A percentile compares a stretch with the other conserved stretches of the same genome.
Conservation (phyloP, 2,329 filamentous ascomycete species). For the Venturia pyrina region DNA sequence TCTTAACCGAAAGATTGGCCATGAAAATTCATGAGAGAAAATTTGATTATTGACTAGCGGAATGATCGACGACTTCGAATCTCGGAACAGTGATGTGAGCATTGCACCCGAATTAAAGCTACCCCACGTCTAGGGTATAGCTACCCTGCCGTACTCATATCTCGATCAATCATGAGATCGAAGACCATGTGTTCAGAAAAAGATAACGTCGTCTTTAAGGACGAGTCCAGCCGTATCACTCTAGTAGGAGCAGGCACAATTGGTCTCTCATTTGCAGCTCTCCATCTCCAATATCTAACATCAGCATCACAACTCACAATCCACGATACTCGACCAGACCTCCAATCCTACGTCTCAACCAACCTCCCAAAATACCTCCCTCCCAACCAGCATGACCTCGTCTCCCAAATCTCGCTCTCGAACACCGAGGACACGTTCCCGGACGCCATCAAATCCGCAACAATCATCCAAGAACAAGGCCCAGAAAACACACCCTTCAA, state of each 20-base stretch:
- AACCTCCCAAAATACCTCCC: slow-evolving; percentile 35
- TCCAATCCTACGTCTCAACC: slow-evolving; percentile 32
- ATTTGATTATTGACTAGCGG: not conserved
- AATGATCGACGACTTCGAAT: not conserved
- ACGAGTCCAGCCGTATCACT: slow-evolving; percentile 22
- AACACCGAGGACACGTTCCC: slow-evolving; percentile 23
- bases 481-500: slow-evolving; percentile 46
- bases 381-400: slow-evolving; percentile 13
- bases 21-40: not conserved
- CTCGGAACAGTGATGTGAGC: not conserved
- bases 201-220: not conserved
- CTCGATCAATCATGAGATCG: not conserved
- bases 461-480: slow-evolving; percentile 50
- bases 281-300: slow-evolving; percentile 38
- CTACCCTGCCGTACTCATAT: not conserved
- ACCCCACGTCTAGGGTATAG: not conserved
- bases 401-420: slow-evolving; percentile 28
- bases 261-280: slow-evolving; percentile 45
- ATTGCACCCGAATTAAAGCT: not conserved
- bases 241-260: slow-evolving; percentile 40
- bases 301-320: slow-evolving; percentile 34
- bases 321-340: slow-evolving; percentile 41
- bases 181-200: not conserved
- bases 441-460: slow-evolving; percentile 35
- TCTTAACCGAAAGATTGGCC: too few relatives aligned